A percentile compares a stretch with the other conserved stretches of the same genome.
These are phyloP conservation scores for Pneumocystis wakefieldiae DNA, from an alignment of 1,139 yeast species.

Conservation along the genomic window DNA sequence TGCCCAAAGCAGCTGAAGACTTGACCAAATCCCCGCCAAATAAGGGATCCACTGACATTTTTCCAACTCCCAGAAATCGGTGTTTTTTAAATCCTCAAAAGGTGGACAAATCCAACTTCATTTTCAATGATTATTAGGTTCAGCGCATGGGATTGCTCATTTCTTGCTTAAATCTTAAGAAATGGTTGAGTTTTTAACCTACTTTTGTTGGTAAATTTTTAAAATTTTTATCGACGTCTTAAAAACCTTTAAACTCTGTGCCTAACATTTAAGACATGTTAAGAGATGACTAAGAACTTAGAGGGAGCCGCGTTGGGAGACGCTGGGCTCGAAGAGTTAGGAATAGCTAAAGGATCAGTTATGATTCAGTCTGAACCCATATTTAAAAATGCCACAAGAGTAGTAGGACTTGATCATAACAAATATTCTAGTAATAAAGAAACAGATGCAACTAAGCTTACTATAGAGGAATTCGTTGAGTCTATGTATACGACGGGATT, in stretches of 20 bases:
- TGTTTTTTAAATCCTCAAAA: background rate
- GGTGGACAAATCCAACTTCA: background rate
- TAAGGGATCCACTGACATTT: background rate
- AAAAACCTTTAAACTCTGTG: no score
- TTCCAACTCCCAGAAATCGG: no score
- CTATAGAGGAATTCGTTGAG: slow-evolving; percentile 41
- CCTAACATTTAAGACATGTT: no score
- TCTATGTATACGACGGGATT: slow-evolving; percentile 96
- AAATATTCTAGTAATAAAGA: slow-evolving; percentile 30
- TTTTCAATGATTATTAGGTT: no score
- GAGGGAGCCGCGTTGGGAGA: no score
- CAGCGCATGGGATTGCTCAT: no score
- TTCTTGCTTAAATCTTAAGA: no score
- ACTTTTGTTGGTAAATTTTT: no score
- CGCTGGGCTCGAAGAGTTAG: background rate
- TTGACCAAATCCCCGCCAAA: background rate
- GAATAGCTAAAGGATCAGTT: slow-evolving; percentile 65
- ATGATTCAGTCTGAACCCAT: slow-evolving; percentile 75
- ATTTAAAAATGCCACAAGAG: slow-evolving; percentile 61
- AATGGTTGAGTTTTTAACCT: no score
- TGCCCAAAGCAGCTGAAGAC: background rate
- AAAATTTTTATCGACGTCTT: no score
- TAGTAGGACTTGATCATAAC: slow-evolving; percentile 78
- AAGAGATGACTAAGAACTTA: no score
- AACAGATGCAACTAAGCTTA: slow-evolving; percentile 53